These are phyloP conservation scores for Firmiana major DNA, from an alignment of 345 rosid genomes.

Conservation along the genomic window DNA sequence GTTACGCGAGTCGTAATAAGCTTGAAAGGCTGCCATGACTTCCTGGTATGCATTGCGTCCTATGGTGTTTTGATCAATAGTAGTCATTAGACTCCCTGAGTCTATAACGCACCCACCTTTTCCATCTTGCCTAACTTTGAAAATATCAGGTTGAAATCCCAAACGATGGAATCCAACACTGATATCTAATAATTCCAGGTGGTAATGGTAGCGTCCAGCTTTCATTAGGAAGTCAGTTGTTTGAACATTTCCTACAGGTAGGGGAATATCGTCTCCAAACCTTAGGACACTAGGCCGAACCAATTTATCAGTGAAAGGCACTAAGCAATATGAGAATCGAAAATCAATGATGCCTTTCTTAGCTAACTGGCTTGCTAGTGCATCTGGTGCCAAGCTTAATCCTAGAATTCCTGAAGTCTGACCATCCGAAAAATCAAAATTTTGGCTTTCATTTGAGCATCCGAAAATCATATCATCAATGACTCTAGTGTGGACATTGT, in stretches of 20 bases:
- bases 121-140: not conserved
- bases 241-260: not conserved
- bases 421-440: not conserved
- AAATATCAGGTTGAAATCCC: not conserved
- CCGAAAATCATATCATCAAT: constrained; percentile 19
- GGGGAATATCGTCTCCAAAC: constrained; percentile 12
- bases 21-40: constrained; percentile 11
- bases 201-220: not conserved
- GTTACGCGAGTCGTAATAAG: not conserved
- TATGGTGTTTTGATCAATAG: not conserved
- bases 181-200: constrained; percentile 14
- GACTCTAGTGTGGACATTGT: too few relatives aligned
- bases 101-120: constrained; percentile 16
- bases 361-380: constrained; percentile 5
- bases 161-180: constrained; percentile 1
- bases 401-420: constrained; percentile 13
- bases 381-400: constrained; percentile 5
- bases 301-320: not conserved
- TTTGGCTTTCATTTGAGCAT: constrained; percentile 20
- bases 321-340: constrained; percentile 20
- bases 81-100: constrained; percentile 1
- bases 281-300: not conserved
- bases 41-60: constrained; percentile 8
- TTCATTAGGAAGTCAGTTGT: not conserved
- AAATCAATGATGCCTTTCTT: not conserved